These are phyloP conservation scores for Plasmopara viticola DNA, from an alignment of 352 stramenopile species.

Conservation along the genomic window DNA sequence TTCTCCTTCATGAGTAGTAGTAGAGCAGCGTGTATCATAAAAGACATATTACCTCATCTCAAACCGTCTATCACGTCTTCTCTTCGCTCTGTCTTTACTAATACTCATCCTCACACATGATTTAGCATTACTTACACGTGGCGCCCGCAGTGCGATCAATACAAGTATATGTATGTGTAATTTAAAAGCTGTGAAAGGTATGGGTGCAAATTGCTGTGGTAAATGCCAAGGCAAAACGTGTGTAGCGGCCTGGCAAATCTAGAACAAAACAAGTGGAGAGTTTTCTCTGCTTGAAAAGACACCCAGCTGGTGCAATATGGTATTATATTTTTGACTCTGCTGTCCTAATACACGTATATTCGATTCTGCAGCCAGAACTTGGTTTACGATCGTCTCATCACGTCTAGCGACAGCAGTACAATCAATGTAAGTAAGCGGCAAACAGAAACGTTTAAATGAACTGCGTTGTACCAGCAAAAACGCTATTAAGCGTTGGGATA, in stretches of 20 bases:
- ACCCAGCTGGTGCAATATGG: slow-evolving; percentile 6
- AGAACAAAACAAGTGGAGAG: slow-evolving; percentile 8
- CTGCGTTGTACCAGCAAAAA: slow-evolving; percentile 53
- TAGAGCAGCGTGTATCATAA: slow-evolving; percentile 41
- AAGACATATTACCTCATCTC: slow-evolving; percentile 21
- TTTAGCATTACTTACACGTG: slow-evolving; percentile 22
- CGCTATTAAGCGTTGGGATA: slow-evolving; percentile 55
- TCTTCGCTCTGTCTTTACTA: background rate
- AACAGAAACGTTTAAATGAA: slow-evolving; percentile 1
- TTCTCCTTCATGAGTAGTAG: slow-evolving; percentile 33
- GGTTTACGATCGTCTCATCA: slow-evolving; percentile 26
- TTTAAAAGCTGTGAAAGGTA: too few relatives aligned
- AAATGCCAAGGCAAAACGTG: slow-evolving; percentile 13
- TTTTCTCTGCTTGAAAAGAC: slow-evolving; percentile 3
- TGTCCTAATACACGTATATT: slow-evolving; percentile 7
- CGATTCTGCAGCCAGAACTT: slow-evolving; percentile 5
- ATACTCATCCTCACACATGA: too few relatives aligned
- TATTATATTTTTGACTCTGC: slow-evolving; percentile 4
- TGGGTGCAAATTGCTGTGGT: too few relatives aligned
- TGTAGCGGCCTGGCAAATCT: slow-evolving; percentile 17
- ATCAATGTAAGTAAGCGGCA: slow-evolving; percentile 11
- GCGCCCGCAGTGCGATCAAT: too few relatives aligned
- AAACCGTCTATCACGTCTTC: background rate
- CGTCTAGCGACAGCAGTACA: slow-evolving; percentile 27
- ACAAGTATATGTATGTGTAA: too few relatives aligned